Conservation (phyloP, 169 alveolate species). For the Plasmodium gonderi region DNA sequence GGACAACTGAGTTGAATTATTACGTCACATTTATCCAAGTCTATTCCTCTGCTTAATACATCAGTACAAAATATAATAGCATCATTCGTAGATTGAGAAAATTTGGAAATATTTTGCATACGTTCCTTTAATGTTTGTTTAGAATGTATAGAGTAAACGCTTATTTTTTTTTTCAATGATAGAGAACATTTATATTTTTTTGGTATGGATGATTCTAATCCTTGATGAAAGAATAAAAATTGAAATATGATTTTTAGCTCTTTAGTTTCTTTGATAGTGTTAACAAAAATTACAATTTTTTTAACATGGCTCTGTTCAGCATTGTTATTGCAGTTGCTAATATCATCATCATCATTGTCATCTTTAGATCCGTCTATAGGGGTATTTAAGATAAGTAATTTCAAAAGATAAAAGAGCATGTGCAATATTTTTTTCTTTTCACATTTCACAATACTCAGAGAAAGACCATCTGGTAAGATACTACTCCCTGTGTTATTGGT, state of each 20-base stretch:
- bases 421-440: slow-evolving; percentile 22
- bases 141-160: slow-evolving; percentile 43
- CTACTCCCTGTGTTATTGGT: neutral
- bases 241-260: slow-evolving; percentile 8
- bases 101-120: slow-evolving; percentile 27
- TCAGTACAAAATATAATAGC: slow-evolving; percentile 93
- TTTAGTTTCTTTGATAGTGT: slow-evolving; percentile 43
- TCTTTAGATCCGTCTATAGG: neutral
- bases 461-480: slow-evolving; percentile 36
- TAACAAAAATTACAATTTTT: slow-evolving; percentile 59
- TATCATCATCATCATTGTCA: neutral
- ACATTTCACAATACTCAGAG: slow-evolving; percentile 39
- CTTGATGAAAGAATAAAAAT: slow-evolving; percentile 30
- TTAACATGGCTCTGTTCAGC: slow-evolving; percentile 4
- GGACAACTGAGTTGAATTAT: slow-evolving; percentile 94
- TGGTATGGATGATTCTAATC: slow-evolving; percentile 59
- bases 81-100: slow-evolving; percentile 31
- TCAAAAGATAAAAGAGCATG: slow-evolving; percentile 50
- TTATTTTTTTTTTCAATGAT: slow-evolving; percentile 15
- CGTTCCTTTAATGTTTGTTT: slow-evolving; percentile 47
- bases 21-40: slow-evolving; percentile 94
- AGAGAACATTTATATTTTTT: slow-evolving; percentile 32
- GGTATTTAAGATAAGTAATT: neutral
- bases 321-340: neutral
- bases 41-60: slow-evolving; percentile 96